A percentile compares a stretch with the other conserved stretches of the same genome.
phyloP scores from a whole-genome alignment of 768 basidiomycete species.

The Collybia mongolica region DNA sequence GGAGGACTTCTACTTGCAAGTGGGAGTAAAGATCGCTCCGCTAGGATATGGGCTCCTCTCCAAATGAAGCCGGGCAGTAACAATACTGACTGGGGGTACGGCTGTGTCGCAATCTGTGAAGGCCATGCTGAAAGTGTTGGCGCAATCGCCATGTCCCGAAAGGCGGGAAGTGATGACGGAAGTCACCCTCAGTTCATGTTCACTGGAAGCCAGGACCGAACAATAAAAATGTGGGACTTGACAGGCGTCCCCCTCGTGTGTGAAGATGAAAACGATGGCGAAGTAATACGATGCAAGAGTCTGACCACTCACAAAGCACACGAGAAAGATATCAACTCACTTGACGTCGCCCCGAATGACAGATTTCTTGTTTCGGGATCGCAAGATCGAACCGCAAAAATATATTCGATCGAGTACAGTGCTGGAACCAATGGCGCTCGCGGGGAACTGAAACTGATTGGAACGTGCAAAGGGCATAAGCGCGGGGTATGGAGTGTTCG shows the following conservation, averaged over 20 bases:
- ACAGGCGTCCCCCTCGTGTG: conserved; percentile 39
- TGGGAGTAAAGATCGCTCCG: conserved; percentile 90
- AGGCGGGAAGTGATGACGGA: conserved; percentile 26
- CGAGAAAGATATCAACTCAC: conserved; percentile 97
- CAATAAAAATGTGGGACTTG: conserved; percentile 99
- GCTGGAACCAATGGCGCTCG: conserved; percentile 39
- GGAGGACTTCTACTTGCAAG: conserved; percentile 78
- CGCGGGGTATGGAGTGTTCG: conserved; percentile 94
- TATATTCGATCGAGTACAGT: conserved; percentile 74
- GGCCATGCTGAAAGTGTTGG: conserved; percentile 95
- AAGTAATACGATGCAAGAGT: conserved; percentile 60
- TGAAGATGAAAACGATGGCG: conserved; percentile 19
- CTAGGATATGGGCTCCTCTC: conserved; percentile 74
- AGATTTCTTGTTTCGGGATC: conserved; percentile 88
- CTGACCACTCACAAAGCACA: conserved; percentile 88
- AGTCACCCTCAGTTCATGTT: conserved; percentile 68
- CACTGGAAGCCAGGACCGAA: conserved; percentile 95
- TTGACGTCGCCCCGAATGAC: conserved; percentile 92
- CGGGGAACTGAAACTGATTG: conserved; percentile 74
- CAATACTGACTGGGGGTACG: conserved; percentile 48
- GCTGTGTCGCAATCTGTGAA: conserved; percentile 84
- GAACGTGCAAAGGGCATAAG: conserved; percentile 94
- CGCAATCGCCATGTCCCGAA: conserved; percentile 80
- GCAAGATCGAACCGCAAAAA: conserved; percentile 92
- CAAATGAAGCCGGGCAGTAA: conserved; percentile 11